Base-by-base conservation (phyloP, 139 green algal genomes). In the Tetratostichococcus sp. region DNA sequence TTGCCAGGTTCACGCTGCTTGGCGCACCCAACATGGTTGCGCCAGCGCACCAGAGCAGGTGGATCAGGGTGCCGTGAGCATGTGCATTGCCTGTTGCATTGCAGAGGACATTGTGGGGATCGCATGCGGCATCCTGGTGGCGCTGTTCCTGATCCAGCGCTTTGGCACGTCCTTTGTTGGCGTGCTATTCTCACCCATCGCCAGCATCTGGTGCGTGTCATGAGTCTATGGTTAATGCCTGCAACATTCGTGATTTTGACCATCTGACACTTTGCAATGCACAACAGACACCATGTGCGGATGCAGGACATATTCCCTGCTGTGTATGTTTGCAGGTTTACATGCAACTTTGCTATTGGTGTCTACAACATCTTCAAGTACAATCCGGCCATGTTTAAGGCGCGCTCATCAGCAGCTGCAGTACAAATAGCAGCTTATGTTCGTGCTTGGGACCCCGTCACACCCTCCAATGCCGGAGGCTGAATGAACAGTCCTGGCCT, bases 141-240 rank as follows among this genome's bases (percentile, higher is more conserved):
- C 79, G 11, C 78, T 93, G 8, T 93, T 93, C 74, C 2, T 33
- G 1, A 34, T 86, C 17, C 88, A 93, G 80, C 77, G 62, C 23
- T 76, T 80, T 33, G 87, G 87, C 58, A 93, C 87, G 0, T 50
- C 70, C 14, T n/a, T 70, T 5, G 69, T 91, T 8, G 65, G 69
- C 69, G 42, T 73, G 4, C 11, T 80, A 14, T 93, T 93, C 39
- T 82, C 82, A 17, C 89, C 89, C 21, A 75, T 91, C 57, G 69
- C 88, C 71, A 31, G 82, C 0, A 28, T 88, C 25, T 92, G 86
- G 86, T 68, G 62, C 33, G 62, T 30, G n/a, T 3, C 62, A 62
- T 50, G 11, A 50, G 39, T 50, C 39, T 50, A n/a, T n/a, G n/a
- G n/a, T n/a, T n/a, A n/a, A n/a, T n/a, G n/a, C n/a, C n/a, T n/a